A percentile compares a stretch with the other conserved stretches of the same genome.
These are phyloP conservation scores for Lolium rigidum DNA, from an alignment of 176 grass and related monocot genomes.

Conservation along the genomic window DNA sequence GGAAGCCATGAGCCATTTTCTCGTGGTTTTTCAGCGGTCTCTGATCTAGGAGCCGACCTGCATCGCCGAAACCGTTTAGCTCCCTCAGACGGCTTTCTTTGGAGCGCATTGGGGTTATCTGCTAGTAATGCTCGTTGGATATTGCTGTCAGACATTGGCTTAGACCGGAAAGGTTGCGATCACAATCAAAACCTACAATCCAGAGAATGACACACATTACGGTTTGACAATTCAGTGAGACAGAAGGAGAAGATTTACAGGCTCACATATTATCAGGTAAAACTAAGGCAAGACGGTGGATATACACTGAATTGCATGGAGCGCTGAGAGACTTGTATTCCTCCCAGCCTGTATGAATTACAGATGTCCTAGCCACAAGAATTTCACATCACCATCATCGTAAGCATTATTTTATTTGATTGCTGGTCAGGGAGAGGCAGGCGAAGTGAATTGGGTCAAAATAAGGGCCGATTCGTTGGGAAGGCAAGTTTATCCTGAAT, in stretches of 20 bases:
- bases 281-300: not conserved
- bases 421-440: not conserved
- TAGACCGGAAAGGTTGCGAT: slow-evolving; percentile 14
- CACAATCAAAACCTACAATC: not conserved
- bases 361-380: slow-evolving; percentile 18
- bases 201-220: not conserved
- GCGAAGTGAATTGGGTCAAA: not conserved
- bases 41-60: slow-evolving; percentile 53
- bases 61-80: slow-evolving; percentile 56
- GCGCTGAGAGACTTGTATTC: not conserved
- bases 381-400: not conserved
- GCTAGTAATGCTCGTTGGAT: slow-evolving; percentile 45
- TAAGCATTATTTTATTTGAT: not conserved
- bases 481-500: slow-evolving; percentile 4
- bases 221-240: not conserved
- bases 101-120: slow-evolving; percentile 27
- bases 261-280: slow-evolving; percentile 16
- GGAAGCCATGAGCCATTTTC: slow-evolving; percentile 40
- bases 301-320: not conserved
- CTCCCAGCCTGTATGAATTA: not conserved
- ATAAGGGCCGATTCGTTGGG: not conserved
- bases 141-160: slow-evolving; percentile 50
- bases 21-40: slow-evolving; percentile 22
- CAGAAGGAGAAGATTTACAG: not conserved
- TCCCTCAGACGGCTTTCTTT: slow-evolving; percentile 33